These are phyloP conservation scores for Stygiomarasmius scandens DNA, from an alignment of 1,284 basidiomycete species.

Conservation along the genomic window DNA sequence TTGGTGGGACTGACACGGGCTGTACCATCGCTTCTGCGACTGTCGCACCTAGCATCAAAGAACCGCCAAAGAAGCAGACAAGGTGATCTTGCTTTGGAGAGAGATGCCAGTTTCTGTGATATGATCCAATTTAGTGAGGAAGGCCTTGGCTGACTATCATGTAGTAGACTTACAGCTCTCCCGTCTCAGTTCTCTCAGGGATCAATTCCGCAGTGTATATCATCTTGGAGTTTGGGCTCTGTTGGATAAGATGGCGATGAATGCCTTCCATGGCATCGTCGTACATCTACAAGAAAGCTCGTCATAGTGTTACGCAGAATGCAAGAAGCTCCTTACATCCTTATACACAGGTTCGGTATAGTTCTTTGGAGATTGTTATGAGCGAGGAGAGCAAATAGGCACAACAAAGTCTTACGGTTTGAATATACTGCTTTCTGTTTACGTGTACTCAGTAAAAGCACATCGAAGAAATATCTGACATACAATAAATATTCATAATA, in stretches of 20 bases:
- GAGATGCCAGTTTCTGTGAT: constrained; percentile 66
- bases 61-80: constrained; percentile 93
- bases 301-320: neutral
- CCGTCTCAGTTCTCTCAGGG: constrained; percentile 50
- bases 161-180: constrained; percentile 47
- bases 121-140: neutral
- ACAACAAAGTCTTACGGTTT: constrained; percentile 48
- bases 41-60: constrained; percentile 88
- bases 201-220: constrained; percentile 85
- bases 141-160: neutral
- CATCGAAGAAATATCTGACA: constrained; percentile 28
- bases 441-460: constrained; percentile 6
- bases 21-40: constrained; percentile 56
- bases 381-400: neutral
- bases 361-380: constrained; percentile 47
- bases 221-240: constrained; percentile 59
- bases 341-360: constrained; percentile 80
- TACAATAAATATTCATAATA: constrained; percentile 93
- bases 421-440: constrained; percentile 78
- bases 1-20: constrained; percentile 63
- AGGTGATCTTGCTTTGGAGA: constrained; percentile 94
- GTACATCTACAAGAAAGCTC: constrained; percentile 68
- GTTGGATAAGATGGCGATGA: constrained; percentile 73
- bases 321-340: constrained; percentile 40
- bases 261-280: constrained; percentile 82